Conservation (phyloP, 75 land plant species). For the Pseudotsuga menziesii region DNA sequence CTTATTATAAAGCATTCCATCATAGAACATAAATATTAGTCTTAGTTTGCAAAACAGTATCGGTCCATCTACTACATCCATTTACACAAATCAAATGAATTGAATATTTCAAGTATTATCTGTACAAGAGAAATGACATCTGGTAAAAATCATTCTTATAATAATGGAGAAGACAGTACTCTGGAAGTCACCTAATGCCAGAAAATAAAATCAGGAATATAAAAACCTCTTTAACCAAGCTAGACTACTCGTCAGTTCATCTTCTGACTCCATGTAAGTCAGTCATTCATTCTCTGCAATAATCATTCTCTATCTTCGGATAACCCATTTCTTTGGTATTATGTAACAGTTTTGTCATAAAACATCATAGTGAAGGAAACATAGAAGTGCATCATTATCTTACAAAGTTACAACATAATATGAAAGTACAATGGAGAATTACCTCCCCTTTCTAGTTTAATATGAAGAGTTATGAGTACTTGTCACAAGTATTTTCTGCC, state of each 20-base stretch:
- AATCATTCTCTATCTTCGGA: background rate
- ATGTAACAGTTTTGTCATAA: background rate
- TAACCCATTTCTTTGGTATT: background rate
- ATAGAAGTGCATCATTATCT: background rate
- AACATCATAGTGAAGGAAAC: background rate
- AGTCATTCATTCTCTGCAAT: background rate
- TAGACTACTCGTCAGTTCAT: background rate
- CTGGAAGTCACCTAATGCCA: background rate
- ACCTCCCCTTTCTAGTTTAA: background rate
- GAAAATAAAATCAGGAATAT: background rate
- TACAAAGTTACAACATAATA: background rate
- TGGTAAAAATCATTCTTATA: background rate
- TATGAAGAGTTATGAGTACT: background rate
- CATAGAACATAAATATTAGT: background rate
- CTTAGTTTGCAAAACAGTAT: background rate
- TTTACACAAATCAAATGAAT: background rate
- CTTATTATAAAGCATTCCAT: background rate
- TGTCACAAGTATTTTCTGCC: too few relatives aligned
- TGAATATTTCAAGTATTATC: background rate
- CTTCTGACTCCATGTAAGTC: background rate
- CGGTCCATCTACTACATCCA: background rate
- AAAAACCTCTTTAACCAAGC: background rate
- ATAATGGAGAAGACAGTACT: background rate
- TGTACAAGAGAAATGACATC: background rate
- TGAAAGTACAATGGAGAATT: background rate